phyloP scores from a whole-genome alignment of 225 moss, liverwort and hornwort species.

The Polytrichum formosum region DNA sequence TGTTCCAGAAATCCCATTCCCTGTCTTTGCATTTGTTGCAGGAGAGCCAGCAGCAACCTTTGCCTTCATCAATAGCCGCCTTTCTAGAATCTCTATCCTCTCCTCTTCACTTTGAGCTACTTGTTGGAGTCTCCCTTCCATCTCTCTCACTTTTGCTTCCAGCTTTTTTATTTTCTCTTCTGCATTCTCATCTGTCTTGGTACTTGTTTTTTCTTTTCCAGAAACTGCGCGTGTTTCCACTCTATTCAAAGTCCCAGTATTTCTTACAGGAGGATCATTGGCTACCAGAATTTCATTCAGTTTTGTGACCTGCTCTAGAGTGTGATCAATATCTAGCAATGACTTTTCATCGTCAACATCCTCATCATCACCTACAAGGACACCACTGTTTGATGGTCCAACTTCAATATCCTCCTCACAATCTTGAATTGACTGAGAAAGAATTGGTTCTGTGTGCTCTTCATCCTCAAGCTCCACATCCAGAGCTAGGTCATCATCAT shows the following conservation, averaged over 20 bases:
- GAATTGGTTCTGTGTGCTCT: constrained; percentile 4
- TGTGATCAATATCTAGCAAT: neutral
- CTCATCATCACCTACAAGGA: neutral
- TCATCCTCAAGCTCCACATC: constrained; percentile 68
- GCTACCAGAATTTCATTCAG: neutral
- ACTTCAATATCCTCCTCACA: constrained; percentile 2
- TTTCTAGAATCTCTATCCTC: constrained; percentile 55
- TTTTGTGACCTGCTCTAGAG: neutral
- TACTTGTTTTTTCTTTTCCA: constrained; percentile 9
- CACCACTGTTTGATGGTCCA: constrained; percentile 13
- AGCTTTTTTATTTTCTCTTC: constrained; percentile 58
- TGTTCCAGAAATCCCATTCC: constrained; percentile 19
- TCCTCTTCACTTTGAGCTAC: constrained; percentile 34
- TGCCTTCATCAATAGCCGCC: constrained; percentile 58
- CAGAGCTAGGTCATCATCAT: constrained; percentile 75
- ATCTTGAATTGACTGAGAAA: neutral
- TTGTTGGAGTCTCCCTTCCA: constrained; percentile 46
- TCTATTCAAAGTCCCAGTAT: constrained; percentile 12
- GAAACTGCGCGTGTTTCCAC: constrained; percentile 9
- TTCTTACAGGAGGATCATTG: neutral
- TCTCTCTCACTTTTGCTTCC: constrained; percentile 66
- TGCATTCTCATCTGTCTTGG: constrained; percentile 25
- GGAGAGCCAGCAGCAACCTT: constrained; percentile 19
- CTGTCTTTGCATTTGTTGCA: constrained; percentile 7
- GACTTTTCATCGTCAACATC: neutral